A percentile compares a stretch with the other conserved stretches of the same genome.
Evolutionary conservation across 768 basidiomycete genomes (phyloP).

Genomic region (Pulveroboletus sp.): DNA sequence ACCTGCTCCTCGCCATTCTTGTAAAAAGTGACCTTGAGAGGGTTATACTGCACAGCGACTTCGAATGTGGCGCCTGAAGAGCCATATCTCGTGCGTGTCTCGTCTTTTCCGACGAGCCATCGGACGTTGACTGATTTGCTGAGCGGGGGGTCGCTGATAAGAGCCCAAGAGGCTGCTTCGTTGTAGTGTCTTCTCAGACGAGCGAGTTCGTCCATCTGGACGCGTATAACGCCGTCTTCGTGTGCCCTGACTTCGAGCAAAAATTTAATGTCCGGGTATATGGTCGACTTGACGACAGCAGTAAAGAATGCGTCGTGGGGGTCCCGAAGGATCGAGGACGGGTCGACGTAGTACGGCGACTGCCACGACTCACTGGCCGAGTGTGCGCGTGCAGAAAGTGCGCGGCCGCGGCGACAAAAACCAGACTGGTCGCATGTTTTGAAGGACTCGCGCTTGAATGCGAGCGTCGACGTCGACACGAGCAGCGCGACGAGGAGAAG

Average conservation of each 20-base stretch:
- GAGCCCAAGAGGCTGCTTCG: constrained; percentile 88
- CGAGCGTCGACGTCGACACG: constrained; percentile 35
- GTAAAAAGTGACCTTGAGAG: constrained; percentile 70
- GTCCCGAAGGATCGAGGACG: constrained; percentile 48
- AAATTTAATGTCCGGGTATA: constrained; percentile 86
- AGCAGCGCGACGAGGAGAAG: constrained; percentile 36
- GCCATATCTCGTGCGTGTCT: constrained; percentile 64
- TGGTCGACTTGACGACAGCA: constrained; percentile 71
- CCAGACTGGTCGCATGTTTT: constrained; percentile 93
- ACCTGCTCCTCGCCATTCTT: constrained; percentile 80
- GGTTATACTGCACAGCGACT: constrained; percentile 69
- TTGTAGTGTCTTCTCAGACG: constrained; percentile 84
- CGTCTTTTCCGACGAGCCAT: constrained; percentile 67
- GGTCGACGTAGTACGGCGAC: constrained; percentile 83
- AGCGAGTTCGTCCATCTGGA: constrained; percentile 87
- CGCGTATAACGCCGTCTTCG: constrained; percentile 84
- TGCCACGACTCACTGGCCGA: constrained; percentile 60
- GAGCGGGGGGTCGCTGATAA: constrained; percentile 68
- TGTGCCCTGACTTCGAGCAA: constrained; percentile 81
- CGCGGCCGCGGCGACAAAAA: constrained; percentile 91
- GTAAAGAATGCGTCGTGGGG: constrained; percentile 60
- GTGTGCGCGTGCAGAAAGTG: constrained; percentile 70
- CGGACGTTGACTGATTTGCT: constrained; percentile 46
- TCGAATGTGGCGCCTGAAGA: constrained; percentile 58
- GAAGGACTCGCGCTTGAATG: constrained; percentile 84